phyloP scores from a whole-genome alignment of 192 early-diverging fungal genomes.

The Rhizoclosmatium sp. region DNA sequence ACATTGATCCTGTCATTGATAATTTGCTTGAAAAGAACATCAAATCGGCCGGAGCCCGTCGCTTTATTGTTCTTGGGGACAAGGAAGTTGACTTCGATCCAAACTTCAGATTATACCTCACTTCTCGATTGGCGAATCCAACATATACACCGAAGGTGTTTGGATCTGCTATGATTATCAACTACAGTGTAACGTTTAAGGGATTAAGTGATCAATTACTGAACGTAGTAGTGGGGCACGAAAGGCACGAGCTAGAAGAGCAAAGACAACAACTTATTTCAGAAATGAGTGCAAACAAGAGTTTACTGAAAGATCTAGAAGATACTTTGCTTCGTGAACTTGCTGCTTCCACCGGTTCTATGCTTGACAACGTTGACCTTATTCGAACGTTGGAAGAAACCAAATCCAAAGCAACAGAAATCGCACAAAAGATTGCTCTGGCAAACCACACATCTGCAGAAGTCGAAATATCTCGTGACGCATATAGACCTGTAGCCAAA shows the following conservation, averaged over 20 bases:
- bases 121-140: slow-evolving; percentile 63
- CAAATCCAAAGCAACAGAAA: slow-evolving; percentile 69
- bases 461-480: slow-evolving; percentile 67
- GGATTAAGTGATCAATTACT: slow-evolving; percentile 69
- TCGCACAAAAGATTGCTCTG: slow-evolving; percentile 64
- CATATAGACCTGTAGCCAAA: slow-evolving; percentile 63
- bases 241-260: slow-evolving; percentile 67
- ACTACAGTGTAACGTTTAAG: slow-evolving; percentile 70
- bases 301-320: slow-evolving; percentile 63
- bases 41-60: slow-evolving; percentile 51
- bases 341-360: slow-evolving; percentile 66
- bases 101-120: slow-evolving; percentile 64
- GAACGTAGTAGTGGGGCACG: slow-evolving; percentile 68
- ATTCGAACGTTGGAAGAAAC: slow-evolving; percentile 69
- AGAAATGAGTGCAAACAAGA: slow-evolving; percentile 67
- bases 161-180: slow-evolving; percentile 69
- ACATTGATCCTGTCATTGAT: slow-evolving; percentile 72
- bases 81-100: slow-evolving; percentile 71
- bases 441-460: slow-evolving; percentile 69
- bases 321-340: slow-evolving; percentile 66
- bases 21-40: slow-evolving; percentile 71
- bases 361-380: slow-evolving; percentile 69
- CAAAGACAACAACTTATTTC: slow-evolving; percentile 62
- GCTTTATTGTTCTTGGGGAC: slow-evolving; percentile 68
- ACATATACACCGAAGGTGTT: slow-evolving; percentile 68